These are phyloP conservation scores for Hirsutella rhossiliensis DNA, from an alignment of 2,329 filamentous ascomycete species.

Conservation along the genomic window DNA sequence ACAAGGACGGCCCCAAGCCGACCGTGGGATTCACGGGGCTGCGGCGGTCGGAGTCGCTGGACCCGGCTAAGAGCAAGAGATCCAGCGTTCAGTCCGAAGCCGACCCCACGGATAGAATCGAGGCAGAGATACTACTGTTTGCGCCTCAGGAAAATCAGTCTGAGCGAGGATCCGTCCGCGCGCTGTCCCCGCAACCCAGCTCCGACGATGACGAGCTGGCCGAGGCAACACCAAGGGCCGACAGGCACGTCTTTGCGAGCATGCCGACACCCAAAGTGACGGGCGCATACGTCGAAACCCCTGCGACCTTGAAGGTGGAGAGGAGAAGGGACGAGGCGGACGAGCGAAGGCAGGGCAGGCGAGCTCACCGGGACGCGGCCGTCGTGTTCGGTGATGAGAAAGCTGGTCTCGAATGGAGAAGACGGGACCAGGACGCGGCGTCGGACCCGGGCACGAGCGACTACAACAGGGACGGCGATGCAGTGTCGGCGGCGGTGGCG, in stretches of 20 bases:
- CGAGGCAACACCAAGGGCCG: constrained; percentile 35
- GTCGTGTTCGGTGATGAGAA: neutral
- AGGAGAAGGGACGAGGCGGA: constrained; percentile 12
- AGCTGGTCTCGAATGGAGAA: constrained; percentile 4
- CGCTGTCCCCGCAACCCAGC: constrained; percentile 27
- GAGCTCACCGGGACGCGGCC: constrained; percentile 2
- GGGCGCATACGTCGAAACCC: constrained; percentile 46
- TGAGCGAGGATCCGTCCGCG: constrained; percentile 40
- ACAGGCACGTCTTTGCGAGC: constrained; percentile 30
- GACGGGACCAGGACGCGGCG: constrained; percentile 15
- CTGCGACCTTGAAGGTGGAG: constrained; percentile 31
- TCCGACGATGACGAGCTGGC: constrained; percentile 18
- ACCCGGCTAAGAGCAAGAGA: constrained; percentile 35
- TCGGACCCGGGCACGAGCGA: constrained; percentile 19
- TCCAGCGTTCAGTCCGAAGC: constrained; percentile 37
- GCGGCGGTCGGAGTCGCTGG: constrained; percentile 28
- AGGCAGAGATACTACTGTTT: constrained; percentile 44
- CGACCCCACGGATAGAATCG: constrained; percentile 44
- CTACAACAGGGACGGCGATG: constrained; percentile 8
- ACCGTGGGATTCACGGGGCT: constrained; percentile 36
- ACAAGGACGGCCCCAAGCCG: constrained; percentile 18
- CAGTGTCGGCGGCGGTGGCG: constrained; percentile 9
- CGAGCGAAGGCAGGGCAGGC: constrained; percentile 8
- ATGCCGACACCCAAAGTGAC: constrained; percentile 42
- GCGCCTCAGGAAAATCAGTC: constrained; percentile 42